A percentile compares a stretch with the other conserved stretches of the same genome.
These are phyloP conservation scores for Carex parvula DNA, from an alignment of 176 grass and related monocot genomes.

Conservation along the genomic window DNA sequence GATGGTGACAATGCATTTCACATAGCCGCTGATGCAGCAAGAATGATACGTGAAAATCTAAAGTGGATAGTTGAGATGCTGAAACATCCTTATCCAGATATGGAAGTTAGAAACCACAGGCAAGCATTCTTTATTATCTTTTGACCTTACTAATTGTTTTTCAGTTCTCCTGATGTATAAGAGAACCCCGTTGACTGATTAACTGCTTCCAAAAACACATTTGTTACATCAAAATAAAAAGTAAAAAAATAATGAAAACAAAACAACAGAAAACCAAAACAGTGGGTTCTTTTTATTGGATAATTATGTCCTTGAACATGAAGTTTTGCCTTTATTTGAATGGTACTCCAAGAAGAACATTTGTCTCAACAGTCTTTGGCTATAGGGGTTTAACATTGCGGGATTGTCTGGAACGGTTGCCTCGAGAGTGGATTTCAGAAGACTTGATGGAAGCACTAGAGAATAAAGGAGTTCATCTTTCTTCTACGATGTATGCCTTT, in stretches of 20 bases:
- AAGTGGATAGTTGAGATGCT: constrained; percentile 94
- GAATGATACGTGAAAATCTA: constrained; percentile 97
- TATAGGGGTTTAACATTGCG: constrained; percentile 78
- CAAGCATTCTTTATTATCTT: constrained; percentile 32
- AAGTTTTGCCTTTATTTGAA: no score
- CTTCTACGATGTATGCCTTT: constrained; percentile 84
- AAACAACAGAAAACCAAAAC: neutral
- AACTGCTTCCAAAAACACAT: neutral
- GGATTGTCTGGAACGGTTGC: constrained; percentile 93
- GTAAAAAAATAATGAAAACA: neutral
- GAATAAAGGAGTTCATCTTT: constrained; percentile 88
- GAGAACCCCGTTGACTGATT: constrained; percentile 13
- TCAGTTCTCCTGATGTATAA: constrained; percentile 27
- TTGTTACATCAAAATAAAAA: neutral
- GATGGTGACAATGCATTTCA: constrained; percentile 98
- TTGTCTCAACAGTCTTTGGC: constrained; percentile 24
- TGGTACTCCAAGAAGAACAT: neutral
- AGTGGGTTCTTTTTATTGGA: no score
- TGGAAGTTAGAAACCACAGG: constrained; percentile 99
- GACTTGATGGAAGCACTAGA: constrained; percentile 91
- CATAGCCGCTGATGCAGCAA: constrained; percentile 96
- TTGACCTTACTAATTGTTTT: neutral
- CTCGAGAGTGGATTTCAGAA: constrained; percentile 99
- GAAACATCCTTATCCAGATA: constrained; percentile 59
- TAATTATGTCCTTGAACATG: no score